Conservation (phyloP, 139 green algal species). For the Diplosphaera chodatii region DNA sequence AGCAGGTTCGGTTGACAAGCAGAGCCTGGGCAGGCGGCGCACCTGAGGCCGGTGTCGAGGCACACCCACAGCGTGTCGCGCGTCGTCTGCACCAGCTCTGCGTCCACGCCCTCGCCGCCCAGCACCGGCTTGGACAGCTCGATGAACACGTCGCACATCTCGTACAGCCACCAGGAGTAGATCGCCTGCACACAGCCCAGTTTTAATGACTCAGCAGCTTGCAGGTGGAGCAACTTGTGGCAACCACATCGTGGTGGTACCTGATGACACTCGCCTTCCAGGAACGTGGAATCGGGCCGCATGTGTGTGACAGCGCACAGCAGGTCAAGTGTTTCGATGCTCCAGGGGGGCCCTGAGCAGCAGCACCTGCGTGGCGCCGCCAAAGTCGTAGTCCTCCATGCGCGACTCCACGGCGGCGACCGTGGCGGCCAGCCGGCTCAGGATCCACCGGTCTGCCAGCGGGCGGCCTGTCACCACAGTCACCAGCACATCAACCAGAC, state of each 20-base stretch:
- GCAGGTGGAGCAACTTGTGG: too few species aligned
- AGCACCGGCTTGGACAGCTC: conserved; percentile 92
- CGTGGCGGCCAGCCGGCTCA: conserved; percentile 59
- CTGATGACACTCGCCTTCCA: too few species aligned
- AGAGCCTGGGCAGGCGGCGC: too few species aligned
- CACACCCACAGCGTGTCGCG: conserved; percentile 69
- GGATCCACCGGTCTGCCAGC: conserved; percentile 67
- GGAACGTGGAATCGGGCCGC: too few species aligned
- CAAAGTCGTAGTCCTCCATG: conserved; percentile 85
- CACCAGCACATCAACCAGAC: too few species aligned
- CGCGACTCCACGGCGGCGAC: conserved; percentile 23
- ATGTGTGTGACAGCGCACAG: too few species aligned
- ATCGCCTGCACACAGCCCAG: conserved; percentile 34
- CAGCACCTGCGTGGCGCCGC: conserved; percentile 52
- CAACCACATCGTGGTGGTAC: too few species aligned
- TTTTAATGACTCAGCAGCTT: too few species aligned
- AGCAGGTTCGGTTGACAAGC: too few species aligned
- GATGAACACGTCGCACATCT: conserved; percentile 98
- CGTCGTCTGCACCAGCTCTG: conserved; percentile 11
- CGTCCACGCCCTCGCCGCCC: conserved; percentile 5
- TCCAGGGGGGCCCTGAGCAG: too few species aligned
- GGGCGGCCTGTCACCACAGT: conserved; percentile 15
- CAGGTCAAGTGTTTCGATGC: too few species aligned
- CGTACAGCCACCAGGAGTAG: conserved; percentile 93
- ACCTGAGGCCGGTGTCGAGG: conserved; percentile 77